Conservation (phyloP, 495 filamentous ascomycete genomes). For the Lasiosphaeria ovina region DNA sequence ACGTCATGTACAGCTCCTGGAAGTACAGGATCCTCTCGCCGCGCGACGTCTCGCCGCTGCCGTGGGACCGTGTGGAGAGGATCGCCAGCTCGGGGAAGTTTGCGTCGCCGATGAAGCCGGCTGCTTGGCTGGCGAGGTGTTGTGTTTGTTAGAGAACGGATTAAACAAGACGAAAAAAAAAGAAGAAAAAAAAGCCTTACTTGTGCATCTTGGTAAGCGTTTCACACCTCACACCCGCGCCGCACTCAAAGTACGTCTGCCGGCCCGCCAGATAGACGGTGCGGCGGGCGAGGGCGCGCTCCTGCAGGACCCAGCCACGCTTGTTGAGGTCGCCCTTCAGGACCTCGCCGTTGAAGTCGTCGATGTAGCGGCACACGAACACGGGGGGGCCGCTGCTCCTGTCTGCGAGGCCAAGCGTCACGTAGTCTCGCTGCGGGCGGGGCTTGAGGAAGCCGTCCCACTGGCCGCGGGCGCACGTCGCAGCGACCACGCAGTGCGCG, state of each 20-base stretch:
- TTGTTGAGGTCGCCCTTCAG: constrained; percentile 30
- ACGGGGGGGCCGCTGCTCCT: constrained; percentile 1
- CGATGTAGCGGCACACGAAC: constrained; percentile 29
- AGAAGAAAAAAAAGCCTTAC: constrained; percentile 22
- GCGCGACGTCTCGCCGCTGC: neutral
- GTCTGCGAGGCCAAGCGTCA: neutral
- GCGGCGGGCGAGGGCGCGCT: constrained; percentile 37
- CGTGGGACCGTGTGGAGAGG: neutral
- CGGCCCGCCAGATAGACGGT: constrained; percentile 42
- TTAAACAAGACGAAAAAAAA: neutral
- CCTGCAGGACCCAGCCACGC: constrained; percentile 45
- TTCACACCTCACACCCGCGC: constrained; percentile 38
- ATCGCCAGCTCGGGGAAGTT: constrained; percentile 32
- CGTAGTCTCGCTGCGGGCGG: constrained; percentile 7
- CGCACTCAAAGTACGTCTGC: constrained; percentile 47
- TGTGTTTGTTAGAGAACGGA: neutral
- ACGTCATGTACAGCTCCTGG: constrained; percentile 31
- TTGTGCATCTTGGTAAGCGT: constrained; percentile 32
- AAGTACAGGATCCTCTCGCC: constrained; percentile 28
- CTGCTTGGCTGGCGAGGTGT: constrained; percentile 20
- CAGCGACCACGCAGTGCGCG: constrained; percentile 36
- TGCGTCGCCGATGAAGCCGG: constrained; percentile 36
- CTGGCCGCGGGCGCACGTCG: constrained; percentile 24
- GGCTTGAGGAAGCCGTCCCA: constrained; percentile 27
- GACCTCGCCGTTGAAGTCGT: constrained; percentile 38